These are phyloP conservation scores for Athelia sp. DNA, from an alignment of 1,284 basidiomycete genomes.

Conservation along the genomic window DNA sequence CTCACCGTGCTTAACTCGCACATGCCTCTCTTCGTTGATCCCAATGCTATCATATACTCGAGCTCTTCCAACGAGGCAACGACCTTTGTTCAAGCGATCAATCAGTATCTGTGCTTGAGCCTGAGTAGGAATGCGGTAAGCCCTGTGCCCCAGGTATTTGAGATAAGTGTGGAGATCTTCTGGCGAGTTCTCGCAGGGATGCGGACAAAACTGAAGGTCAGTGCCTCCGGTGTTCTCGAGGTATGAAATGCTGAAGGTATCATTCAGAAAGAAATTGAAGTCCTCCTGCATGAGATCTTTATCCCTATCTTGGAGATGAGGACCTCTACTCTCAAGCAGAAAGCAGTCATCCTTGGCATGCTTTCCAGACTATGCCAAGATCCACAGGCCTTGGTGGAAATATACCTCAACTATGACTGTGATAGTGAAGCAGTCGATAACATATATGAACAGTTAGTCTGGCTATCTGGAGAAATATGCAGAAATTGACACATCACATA, in stretches of 20 bases:
- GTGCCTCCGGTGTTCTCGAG: slow-evolving; percentile 4
- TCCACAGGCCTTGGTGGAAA: slow-evolving; percentile 92
- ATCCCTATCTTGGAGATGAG: slow-evolving; percentile 98
- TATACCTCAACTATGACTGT: slow-evolving; percentile 98
- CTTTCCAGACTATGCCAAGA: slow-evolving; percentile 86
- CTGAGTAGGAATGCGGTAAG: slow-evolving; percentile 95
- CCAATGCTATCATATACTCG: slow-evolving; percentile 84
- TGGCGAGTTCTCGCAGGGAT: slow-evolving; percentile 93
- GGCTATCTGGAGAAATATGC: slow-evolving; percentile 3
- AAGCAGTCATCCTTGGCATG: slow-evolving; percentile 86
- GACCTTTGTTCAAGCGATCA: slow-evolving; percentile 86
- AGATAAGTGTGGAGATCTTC: slow-evolving; percentile 97
- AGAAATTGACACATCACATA: slow-evolving; percentile 7
- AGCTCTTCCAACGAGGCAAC: slow-evolving; percentile 82
- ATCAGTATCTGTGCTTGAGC: slow-evolving; percentile 92
- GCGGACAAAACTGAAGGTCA: slow-evolving; percentile 92
- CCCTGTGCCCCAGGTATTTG: slow-evolving; percentile 95
- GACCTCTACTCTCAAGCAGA: slow-evolving; percentile 92
- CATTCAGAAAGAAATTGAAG: slow-evolving; percentile 95
- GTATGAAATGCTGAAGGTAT: slow-evolving; percentile 1
- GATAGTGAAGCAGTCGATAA: slow-evolving; percentile 90
- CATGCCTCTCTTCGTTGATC: slow-evolving; percentile 84
- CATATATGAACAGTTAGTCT: slow-evolving; percentile 86
- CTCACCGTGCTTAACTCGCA: slow-evolving; percentile 90
- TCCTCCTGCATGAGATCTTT: slow-evolving; percentile 97